Evolutionary conservation across 1,284 basidiomycete genomes (phyloP).

Genomic region (Rhodotorula glutinis): DNA sequence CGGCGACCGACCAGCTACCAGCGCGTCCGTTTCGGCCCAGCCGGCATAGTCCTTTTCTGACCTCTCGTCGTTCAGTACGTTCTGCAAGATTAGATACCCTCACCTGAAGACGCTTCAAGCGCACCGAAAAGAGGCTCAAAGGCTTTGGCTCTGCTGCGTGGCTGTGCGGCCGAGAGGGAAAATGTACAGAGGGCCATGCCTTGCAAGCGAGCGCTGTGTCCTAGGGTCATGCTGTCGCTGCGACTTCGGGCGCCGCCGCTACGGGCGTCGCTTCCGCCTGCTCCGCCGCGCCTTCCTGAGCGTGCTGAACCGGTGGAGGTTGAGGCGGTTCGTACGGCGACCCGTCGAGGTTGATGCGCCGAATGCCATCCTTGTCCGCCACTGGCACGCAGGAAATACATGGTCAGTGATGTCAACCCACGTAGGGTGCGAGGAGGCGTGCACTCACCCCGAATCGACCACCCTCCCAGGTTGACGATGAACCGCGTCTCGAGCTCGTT

Average conservation of each 20-base stretch:
- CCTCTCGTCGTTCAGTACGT: not conserved
- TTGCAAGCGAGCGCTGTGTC: no score
- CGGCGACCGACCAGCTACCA: not conserved
- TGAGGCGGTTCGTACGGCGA: constrained; percentile 8
- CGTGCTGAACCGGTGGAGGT: not conserved
- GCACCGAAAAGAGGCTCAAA: no score
- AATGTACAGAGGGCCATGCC: no score
- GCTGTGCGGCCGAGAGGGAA: no score
- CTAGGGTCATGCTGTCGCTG: not conserved
- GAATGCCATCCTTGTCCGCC: constrained; percentile 39
- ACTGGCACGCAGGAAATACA: constrained; percentile 14
- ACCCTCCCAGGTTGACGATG: constrained; percentile 58
- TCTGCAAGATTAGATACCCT: no score
- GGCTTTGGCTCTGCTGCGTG: no score
- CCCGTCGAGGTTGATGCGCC: constrained; percentile 34
- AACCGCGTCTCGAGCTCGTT: constrained; percentile 82
- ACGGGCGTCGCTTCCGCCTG: not conserved
- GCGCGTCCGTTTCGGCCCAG: not conserved
- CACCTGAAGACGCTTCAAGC: no score
- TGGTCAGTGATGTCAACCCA: no score
- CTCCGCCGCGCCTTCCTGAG: constrained; percentile 1
- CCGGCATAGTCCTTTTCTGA: not conserved
- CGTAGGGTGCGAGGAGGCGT: no score
- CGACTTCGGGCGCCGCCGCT: not conserved
- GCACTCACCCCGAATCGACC: constrained; percentile 21